Base-by-base conservation (phyloP, 192 early-diverging fungal species). In the Dissophora ornata region DNA sequence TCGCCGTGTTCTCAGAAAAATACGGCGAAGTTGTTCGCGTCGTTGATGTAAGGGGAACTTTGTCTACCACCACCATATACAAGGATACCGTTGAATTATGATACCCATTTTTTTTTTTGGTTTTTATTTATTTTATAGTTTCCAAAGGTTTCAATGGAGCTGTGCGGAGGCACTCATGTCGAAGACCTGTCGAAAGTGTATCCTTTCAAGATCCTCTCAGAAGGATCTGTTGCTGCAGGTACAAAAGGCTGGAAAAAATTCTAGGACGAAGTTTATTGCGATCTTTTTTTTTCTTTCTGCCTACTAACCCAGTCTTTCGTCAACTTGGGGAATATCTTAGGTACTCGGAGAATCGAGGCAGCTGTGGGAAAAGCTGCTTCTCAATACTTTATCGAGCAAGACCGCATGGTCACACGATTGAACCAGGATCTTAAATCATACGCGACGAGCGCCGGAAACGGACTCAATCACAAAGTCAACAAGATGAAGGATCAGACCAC, bases 131-230 rank as follows among this genome's bases (percentile, higher is more conserved):
- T 1, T 36, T 4, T 54, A 12, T 19, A 82, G 71, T 73, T 82
- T 21, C 80, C 82, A 3, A 79, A 79, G 21, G 59, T 86, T 4
- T 81, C 86, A 3, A 83, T 68, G 58, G 87, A 89, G 38, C 30
- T 87, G 34, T 89, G 87, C 62, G 80, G 84, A 56, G 87, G 87
- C 6, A 89, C 87, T 0, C 87, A 89, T 69, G 87, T 89, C 1
- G 68, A 81, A 19, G 69, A 81, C 28, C 62, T 87, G 3, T 56
- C 65, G 2, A 73, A 70, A 44, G 45, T 85, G 3, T 86, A 83
- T 62, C 87, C 87, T 5, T 85, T 89, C 75, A 82, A 84, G 67
- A 85, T 89, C 24, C 30, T 87, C 11, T 79, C 62, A 1, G 84
- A 87, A 50, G 71, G 82, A 6, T 85, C 85, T 15, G 85, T 89